Evolutionary conservation across 257 asterid genomes (phyloP).

Genomic region (Capsicum chinense): DNA sequence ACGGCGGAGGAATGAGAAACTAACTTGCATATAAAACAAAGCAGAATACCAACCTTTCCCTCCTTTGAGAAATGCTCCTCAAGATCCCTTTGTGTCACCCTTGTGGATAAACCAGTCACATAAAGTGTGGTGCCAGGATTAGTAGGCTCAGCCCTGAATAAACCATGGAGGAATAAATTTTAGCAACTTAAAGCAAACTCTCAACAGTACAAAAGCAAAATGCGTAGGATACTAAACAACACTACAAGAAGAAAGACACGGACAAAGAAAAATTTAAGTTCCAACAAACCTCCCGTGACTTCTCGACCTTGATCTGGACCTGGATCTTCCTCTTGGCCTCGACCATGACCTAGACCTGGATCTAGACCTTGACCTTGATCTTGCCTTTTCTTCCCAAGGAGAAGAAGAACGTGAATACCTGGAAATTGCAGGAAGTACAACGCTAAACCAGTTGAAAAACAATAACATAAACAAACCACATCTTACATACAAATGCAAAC

Average conservation of each 20-base stretch:
- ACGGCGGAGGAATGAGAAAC: background rate
- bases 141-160: constrained; percentile 25
- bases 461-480: background rate
- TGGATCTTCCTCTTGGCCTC: constrained; percentile 27
- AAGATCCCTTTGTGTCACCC: constrained; percentile 46
- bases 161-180: background rate
- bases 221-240: background rate
- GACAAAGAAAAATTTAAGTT: background rate
- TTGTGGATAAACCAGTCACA: constrained; percentile 52
- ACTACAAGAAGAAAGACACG: constrained; percentile 5
- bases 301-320: constrained; percentile 32
- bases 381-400: constrained; percentile 27
- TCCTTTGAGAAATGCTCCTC: constrained; percentile 45
- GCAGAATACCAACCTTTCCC: constrained; percentile 43
- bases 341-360: constrained; percentile 32
- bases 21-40: background rate
- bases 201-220: background rate
- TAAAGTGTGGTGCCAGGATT: constrained; percentile 55
- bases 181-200: constrained; percentile 18
- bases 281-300: constrained; percentile 30
- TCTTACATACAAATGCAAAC: background rate
- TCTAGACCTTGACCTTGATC: constrained; percentile 43
- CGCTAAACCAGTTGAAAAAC: background rate
- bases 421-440: constrained; percentile 5
- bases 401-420: constrained; percentile 36